Conservation (phyloP, 441 rosid species). For the Euphorbia celastroides region DNA sequence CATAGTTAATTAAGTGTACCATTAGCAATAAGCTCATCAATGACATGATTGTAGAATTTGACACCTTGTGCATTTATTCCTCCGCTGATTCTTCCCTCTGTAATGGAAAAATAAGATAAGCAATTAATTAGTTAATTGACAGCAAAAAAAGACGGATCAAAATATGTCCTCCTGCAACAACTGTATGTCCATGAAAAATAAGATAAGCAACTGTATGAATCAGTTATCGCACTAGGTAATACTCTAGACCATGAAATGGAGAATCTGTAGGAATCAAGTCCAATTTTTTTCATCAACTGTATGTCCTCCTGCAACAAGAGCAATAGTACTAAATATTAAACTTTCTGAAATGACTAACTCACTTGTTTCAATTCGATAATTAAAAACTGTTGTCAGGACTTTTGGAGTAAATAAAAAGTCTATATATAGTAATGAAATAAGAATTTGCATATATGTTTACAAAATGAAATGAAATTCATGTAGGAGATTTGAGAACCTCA, state of each 20-base stretch:
- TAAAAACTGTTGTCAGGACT: too few relatives aligned
- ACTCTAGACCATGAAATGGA: conserved; percentile 67
- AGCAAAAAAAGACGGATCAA: too few relatives aligned
- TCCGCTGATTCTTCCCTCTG: conserved; percentile 43
- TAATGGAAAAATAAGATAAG: background rate
- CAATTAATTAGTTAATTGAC: background rate
- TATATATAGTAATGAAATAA: too few relatives aligned
- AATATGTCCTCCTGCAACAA: too few relatives aligned
- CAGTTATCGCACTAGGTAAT: conserved; percentile 40
- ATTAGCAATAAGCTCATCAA: conserved; percentile 46
- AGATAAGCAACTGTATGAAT: too few relatives aligned
- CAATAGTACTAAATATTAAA: too few relatives aligned
- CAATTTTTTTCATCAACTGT: conserved; percentile 37
- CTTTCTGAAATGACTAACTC: too few relatives aligned
- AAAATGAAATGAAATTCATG: background rate
- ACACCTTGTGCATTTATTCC: conserved; percentile 53
- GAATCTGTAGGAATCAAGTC: conserved; percentile 50
- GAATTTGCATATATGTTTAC: too few relatives aligned
- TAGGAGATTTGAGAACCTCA: too few relatives aligned
- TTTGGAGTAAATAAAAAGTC: too few relatives aligned
- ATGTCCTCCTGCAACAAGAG: conserved; percentile 44
- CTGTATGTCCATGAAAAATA: too few relatives aligned
- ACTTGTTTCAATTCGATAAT: too few relatives aligned
- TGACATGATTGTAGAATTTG: conserved; percentile 54
- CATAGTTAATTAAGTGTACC: conserved; percentile 29